phyloP scores from a whole-genome alignment of 176 grass and related monocot genomes.

The Hordeum marinum region DNA sequence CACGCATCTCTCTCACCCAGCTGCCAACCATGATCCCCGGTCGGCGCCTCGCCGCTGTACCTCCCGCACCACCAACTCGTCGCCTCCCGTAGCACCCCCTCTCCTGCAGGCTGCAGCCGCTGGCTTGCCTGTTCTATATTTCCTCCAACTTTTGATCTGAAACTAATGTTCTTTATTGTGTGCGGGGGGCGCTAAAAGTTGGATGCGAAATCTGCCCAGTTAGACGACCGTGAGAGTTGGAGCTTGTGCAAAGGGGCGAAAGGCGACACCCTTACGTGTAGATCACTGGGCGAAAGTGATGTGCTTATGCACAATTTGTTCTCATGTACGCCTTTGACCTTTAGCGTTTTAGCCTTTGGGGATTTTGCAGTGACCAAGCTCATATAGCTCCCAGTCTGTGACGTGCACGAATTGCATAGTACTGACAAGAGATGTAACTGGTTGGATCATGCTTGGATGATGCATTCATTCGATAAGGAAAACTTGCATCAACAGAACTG shows the following conservation, averaged over 20 bases:
- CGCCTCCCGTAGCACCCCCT: neutral
- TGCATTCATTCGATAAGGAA: neutral
- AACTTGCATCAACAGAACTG: neutral
- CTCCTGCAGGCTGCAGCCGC: neutral
- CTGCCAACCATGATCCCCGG: neutral
- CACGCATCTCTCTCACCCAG: neutral
- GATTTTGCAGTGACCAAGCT: neutral
- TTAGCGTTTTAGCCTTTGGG: neutral
- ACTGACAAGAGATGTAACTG: neutral
- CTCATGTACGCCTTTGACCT: neutral
- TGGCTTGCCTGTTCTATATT: neutral
- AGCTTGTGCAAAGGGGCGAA: neutral
- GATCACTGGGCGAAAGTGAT: constrained; percentile 35
- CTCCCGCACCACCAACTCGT: neutral
- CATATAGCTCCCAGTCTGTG: neutral
- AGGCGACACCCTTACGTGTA: neutral
- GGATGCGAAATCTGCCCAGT: neutral
- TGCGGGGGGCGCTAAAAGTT: no score
- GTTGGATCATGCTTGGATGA: neutral
- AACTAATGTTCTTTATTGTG: neutral
- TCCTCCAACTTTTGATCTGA: neutral
- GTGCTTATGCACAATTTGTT: constrained; percentile 26
- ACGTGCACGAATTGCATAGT: constrained; percentile 21
- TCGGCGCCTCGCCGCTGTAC: neutral
- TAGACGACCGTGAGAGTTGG: constrained; percentile 5